Base-by-base conservation (phyloP, 2,329 filamentous ascomycete species). In the Pseudohalonectria lignicola region DNA sequence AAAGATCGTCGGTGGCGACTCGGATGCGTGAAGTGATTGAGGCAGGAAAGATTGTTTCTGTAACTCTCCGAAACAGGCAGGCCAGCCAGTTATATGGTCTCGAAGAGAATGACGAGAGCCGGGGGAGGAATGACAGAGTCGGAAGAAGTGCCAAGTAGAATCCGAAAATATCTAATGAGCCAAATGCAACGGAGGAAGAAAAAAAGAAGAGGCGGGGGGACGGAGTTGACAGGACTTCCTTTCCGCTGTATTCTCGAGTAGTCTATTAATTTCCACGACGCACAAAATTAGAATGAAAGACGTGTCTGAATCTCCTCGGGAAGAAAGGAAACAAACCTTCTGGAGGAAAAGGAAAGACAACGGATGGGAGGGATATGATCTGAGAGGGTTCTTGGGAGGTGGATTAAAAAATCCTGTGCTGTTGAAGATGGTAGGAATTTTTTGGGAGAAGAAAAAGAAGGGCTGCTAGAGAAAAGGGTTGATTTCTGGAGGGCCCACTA, bases 311-410 rank as follows among this genome's bases (percentile, higher is more conserved):
- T 55, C 60, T 58, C 53, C 63, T 64, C 57, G 57, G 51, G 53
- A 62, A 63, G 52, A 59, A 55, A 54, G 53, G 49, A 48, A 36
- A 34, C 48, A 53, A 52, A 59, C 62, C 66, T 67, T 59, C 53
- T 59, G 63, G 66, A 59, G 54, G 56, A 61, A 51, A 61, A 56
- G 48, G 53, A 54, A 60, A 59, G 59, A 61, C 54, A 49, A 47
- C 43, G 42, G 45, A 49, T 51, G 50, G 48, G 45, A 44, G 40
- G 40, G 37, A 47, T n/a, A n/a, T n/a, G n/a, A n/a, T n/a, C n/a
- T n/a, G 23, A 17, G 17, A n/a, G 44, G 43, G 38, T 31, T 47
- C 30, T 35, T 32, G 42, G 42, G 44, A 47, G 44, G 46, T 57
- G 50, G 51, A 54, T 54, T 51, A 43, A 47, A 46, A 50, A 53